Percentiles rank a stretch among this genome's conserved stretches.
Conservation (phyloP, 2,329 filamentous ascomycete genomes). For the Neopestalotiopsis rosae region DNA sequence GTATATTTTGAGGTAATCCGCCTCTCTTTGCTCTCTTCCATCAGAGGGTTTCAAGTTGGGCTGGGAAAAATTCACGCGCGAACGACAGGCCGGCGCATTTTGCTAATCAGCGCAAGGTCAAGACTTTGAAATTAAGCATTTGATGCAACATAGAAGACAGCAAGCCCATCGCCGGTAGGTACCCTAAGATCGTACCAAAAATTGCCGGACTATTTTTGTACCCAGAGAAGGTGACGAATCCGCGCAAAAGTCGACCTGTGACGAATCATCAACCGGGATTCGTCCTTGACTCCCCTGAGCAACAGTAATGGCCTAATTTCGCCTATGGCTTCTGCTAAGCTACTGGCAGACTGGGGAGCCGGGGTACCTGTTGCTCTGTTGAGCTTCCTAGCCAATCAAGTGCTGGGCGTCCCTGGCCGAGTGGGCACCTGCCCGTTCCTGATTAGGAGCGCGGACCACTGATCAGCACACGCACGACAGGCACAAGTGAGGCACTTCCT, state of each 20-base stretch:
- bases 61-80: background rate
- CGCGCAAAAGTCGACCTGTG: background rate
- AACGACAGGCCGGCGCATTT: background rate
- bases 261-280: slow-evolving; percentile 1
- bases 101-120: background rate
- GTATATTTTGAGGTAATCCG: background rate
- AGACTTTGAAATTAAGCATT: slow-evolving; percentile 2
- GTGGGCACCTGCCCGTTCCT: background rate
- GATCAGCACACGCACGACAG: background rate
- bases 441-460: background rate
- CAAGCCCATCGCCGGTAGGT: background rate
- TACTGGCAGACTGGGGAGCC: background rate
- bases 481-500: background rate
- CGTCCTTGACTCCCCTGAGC: background rate
- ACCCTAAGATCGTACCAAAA: background rate
- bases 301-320: slow-evolving; percentile 1
- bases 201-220: background rate
- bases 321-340: background rate
- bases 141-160: background rate
- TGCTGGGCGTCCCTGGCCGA: background rate
- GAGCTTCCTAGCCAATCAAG: background rate
- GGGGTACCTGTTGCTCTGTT: background rate
- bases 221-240: background rate
- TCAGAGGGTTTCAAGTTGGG: background rate
- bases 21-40: background rate